Conservation (phyloP, 1,284 basidiomycete species). For the Athelia sp. region DNA sequence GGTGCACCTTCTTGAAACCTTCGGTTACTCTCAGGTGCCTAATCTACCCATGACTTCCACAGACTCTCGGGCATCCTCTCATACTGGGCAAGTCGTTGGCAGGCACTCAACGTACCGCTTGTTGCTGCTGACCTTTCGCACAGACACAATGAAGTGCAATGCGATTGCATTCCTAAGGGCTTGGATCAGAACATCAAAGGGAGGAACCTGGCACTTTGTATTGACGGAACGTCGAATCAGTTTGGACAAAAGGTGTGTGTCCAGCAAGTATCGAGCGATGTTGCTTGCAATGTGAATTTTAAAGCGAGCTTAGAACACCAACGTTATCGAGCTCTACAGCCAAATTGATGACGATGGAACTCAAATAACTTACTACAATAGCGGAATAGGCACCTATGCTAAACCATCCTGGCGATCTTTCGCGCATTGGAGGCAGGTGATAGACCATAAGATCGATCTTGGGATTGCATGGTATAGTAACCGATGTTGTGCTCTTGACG, state of each 20-base stretch:
- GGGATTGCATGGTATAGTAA: slow-evolving; percentile 21
- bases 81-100: too few relatives aligned
- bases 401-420: slow-evolving; percentile 18
- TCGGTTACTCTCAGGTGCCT: too few relatives aligned
- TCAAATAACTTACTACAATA: slow-evolving; percentile 27
- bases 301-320: slow-evolving; percentile 26
- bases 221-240: slow-evolving; percentile 28
- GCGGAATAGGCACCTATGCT: slow-evolving; percentile 29
- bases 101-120: too few relatives aligned
- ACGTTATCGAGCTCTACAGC: slow-evolving; percentile 28
- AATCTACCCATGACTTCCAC: too few relatives aligned
- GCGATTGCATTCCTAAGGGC: too few relatives aligned
- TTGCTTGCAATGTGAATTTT: neutral
- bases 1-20: too few relatives aligned
- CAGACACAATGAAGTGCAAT: too few relatives aligned
- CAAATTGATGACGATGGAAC: slow-evolving; percentile 19
- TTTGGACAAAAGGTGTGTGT: slow-evolving; percentile 20
- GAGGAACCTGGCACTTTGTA: slow-evolving; percentile 23
- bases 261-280: neutral
- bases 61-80: too few relatives aligned
- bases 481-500: neutral
- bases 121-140: too few relatives aligned
- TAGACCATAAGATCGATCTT: slow-evolving; percentile 18
- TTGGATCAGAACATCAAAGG: too few relatives aligned
- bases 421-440: slow-evolving; percentile 11